Percentiles rank a stretch among this genome's conserved stretches.
Conservation (phyloP, 192 early-diverging fungal species). For the Coemansia sp. region DNA sequence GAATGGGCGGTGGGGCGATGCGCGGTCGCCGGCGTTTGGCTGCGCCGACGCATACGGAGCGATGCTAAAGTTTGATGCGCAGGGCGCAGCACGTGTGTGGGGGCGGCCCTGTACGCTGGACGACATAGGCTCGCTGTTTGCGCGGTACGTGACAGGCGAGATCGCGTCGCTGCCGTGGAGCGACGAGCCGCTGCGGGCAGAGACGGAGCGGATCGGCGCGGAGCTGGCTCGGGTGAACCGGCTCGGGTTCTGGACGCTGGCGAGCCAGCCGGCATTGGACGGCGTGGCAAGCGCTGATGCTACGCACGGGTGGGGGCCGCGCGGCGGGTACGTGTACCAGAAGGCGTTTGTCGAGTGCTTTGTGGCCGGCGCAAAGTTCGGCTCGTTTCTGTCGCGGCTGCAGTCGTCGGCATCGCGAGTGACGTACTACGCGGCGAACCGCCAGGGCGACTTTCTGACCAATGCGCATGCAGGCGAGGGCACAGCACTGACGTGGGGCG, state of each 20-base stretch:
- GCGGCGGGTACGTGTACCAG: slow-evolving; percentile 94
- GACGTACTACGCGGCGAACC: slow-evolving; percentile 91
- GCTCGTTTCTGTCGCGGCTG: slow-evolving; percentile 69
- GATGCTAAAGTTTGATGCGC: slow-evolving; percentile 67
- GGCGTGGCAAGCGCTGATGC: slow-evolving; percentile 72
- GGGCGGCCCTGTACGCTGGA: slow-evolving; percentile 57
- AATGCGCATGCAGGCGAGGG: slow-evolving; percentile 42
- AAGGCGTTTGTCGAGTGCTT: slow-evolving; percentile 99
- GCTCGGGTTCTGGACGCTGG: slow-evolving; percentile 87
- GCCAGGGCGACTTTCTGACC: slow-evolving; percentile 66
- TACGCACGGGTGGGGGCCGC: slow-evolving; percentile 93
- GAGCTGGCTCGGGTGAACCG: slow-evolving; percentile 69
- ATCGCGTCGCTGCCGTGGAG: slow-evolving; percentile 87
- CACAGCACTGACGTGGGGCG: slow-evolving; percentile 94
- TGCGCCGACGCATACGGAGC: slow-evolving; percentile 79
- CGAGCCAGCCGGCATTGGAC: slow-evolving; percentile 95
- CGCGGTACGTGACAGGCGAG: slow-evolving; percentile 70
- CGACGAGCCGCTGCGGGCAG: slow-evolving; percentile 70
- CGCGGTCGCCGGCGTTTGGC: slow-evolving; percentile 88
- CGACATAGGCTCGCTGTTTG: slow-evolving; percentile 77
- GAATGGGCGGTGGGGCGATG: slow-evolving; percentile 98
- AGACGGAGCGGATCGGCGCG: slow-evolving; percentile 68
- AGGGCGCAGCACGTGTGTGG: slow-evolving; percentile 73
- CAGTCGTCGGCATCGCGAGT: slow-evolving; percentile 60
- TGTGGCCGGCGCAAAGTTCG: slow-evolving; percentile 65